These are phyloP conservation scores for Magnusiomyces fungicola DNA, from an alignment of 1,139 yeast genomes.

Conservation along the genomic window DNA sequence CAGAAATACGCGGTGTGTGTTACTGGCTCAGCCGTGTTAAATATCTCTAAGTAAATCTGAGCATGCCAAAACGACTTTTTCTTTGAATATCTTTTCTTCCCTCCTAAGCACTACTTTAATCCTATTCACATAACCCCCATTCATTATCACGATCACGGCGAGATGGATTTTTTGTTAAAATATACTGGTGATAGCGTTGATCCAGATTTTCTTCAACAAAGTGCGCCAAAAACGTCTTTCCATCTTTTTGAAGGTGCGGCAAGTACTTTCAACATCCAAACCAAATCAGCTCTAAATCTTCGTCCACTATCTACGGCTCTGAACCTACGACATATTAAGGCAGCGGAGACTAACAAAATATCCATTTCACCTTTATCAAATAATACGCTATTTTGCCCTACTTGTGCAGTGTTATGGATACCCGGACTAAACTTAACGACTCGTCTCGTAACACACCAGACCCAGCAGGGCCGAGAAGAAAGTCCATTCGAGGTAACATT, in stretches of 20 bases:
- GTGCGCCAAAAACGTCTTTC: background rate
- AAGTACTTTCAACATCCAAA: background rate
- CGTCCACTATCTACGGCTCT: slow-evolving; percentile 2
- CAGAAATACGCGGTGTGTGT: too few relatives aligned
- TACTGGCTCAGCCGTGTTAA: too few relatives aligned
- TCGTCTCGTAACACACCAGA: background rate
- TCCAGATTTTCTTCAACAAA: background rate
- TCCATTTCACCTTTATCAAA: too few relatives aligned
- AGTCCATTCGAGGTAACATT: too few relatives aligned
- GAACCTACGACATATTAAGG: background rate
- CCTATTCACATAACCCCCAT: too few relatives aligned
- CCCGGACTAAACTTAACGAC: background rate
- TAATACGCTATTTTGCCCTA: background rate
- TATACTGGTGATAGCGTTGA: background rate
- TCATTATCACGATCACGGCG: too few relatives aligned
- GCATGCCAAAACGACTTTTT: too few relatives aligned
- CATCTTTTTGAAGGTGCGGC: slow-evolving; percentile 1
- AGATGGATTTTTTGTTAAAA: too few relatives aligned
- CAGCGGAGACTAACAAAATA: background rate
- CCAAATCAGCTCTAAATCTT: background rate
- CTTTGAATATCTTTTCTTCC: too few relatives aligned
- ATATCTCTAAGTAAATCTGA: too few relatives aligned
- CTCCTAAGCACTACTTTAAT: too few relatives aligned
- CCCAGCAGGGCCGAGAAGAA: background rate
- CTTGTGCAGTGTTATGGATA: slow-evolving; percentile 1